phyloP scores from a whole-genome alignment of 257 asterid genomes.

The Striga asiatica region DNA sequence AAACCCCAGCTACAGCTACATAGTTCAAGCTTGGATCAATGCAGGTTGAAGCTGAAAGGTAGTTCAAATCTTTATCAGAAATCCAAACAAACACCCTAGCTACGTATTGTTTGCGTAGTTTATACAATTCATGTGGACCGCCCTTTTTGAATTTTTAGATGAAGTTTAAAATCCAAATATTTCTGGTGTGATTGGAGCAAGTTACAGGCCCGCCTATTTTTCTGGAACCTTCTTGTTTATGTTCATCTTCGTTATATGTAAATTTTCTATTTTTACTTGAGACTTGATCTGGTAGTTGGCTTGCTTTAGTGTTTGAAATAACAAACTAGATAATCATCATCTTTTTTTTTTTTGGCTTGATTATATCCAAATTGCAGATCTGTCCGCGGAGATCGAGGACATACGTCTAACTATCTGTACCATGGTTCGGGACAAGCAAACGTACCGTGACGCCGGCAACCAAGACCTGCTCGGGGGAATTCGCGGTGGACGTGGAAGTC shows the following conservation, averaged over 20 bases:
- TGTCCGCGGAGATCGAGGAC: too few species aligned
- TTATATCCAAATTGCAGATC: too few species aligned
- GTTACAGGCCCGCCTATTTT: too few species aligned
- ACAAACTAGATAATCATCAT: neutral
- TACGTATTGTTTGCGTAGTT: neutral
- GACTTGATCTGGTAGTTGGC: neutral
- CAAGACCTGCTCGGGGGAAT: too few species aligned
- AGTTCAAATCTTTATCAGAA: neutral
- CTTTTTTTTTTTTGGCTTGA: neutral
- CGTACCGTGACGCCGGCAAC: too few species aligned
- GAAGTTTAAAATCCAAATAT: too few species aligned
- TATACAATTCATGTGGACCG: neutral
- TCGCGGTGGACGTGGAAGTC: too few species aligned
- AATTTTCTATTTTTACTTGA: neutral
- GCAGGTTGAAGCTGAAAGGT: neutral
- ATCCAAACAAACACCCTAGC: neutral
- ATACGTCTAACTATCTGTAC: too few species aligned
- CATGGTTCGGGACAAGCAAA: too few species aligned
- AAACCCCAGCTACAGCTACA: too few species aligned
- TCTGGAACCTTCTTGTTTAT: neutral
- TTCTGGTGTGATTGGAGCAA: neutral
- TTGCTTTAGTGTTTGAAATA: neutral
- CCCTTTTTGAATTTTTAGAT: neutral
- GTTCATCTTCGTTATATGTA: neutral
- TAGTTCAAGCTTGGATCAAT: neutral